phyloP scores from a whole-genome alignment of 306 rosid species.

The Pueraria montana region DNA sequence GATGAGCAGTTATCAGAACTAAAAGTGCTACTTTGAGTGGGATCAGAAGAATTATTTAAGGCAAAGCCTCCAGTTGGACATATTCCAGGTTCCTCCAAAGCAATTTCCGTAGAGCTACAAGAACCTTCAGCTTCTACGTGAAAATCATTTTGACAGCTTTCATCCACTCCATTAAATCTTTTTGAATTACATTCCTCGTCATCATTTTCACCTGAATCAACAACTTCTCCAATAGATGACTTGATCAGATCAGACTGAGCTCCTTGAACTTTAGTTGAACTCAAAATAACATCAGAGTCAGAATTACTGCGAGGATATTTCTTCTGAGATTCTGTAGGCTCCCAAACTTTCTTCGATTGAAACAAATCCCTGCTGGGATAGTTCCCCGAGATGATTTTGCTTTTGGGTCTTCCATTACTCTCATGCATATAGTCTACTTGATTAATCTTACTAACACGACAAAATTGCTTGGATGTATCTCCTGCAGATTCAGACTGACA shows the following conservation, averaged over 20 bases:
- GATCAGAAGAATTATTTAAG: constrained; percentile 59
- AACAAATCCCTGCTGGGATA: constrained; percentile 67
- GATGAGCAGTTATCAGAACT: constrained; percentile 88
- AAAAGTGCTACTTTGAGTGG: constrained; percentile 55
- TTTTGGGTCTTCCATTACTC: constrained; percentile 73
- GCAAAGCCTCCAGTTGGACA: constrained; percentile 45
- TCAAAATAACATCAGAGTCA: constrained; percentile 72
- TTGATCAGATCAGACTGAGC: constrained; percentile 56
- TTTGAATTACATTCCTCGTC: constrained; percentile 57
- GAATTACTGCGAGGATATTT: constrained; percentile 78
- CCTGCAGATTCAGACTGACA: constrained; percentile 67
- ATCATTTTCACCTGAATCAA: constrained; percentile 58
- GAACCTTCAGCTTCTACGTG: constrained; percentile 55
- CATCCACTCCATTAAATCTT: constrained; percentile 63
- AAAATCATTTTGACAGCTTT: constrained; percentile 55
- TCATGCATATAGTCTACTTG: constrained; percentile 75
- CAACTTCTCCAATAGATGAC: constrained; percentile 62
- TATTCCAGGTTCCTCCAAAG: constrained; percentile 59
- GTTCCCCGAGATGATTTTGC: constrained; percentile 66
- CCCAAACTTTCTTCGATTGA: constrained; percentile 93
- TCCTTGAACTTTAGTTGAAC: constrained; percentile 61
- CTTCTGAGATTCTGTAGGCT: constrained; percentile 82
- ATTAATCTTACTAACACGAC: constrained; percentile 66
- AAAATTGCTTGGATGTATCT: constrained; percentile 76
- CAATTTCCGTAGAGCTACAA: constrained; percentile 55